phyloP scores from a whole-genome alignment of 225 moss, liverwort and hornwort genomes.

The Takakia lepidozioides region DNA sequence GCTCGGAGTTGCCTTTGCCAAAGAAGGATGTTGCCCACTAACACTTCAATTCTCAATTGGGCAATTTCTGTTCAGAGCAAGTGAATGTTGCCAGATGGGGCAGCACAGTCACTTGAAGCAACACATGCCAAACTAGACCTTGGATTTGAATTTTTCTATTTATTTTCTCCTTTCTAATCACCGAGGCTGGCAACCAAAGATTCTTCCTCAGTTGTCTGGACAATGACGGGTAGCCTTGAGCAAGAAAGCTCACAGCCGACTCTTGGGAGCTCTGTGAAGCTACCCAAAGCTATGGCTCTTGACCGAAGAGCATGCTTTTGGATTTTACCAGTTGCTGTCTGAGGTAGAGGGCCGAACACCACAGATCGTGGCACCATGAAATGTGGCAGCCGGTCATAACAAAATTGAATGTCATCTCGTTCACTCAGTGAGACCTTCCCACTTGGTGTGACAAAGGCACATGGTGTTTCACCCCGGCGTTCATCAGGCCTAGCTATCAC shows the following conservation, averaged over 20 bases:
- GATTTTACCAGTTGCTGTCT: conserved; percentile 58
- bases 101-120: background rate
- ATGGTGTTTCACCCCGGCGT: conserved; percentile 44
- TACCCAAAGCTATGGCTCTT: conserved; percentile 31
- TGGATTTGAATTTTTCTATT: too few relatives aligned
- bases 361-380: conserved; percentile 49
- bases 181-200: background rate
- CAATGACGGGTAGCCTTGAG: background rate
- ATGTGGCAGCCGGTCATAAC: conserved; percentile 31
- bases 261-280: conserved; percentile 11
- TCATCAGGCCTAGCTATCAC: conserved; percentile 52
- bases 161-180: too few relatives aligned
- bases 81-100: background rate
- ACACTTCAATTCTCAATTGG: too few relatives aligned
- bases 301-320: conserved; percentile 48
- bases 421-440: conserved; percentile 13
- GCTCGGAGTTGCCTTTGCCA: background rate
- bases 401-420: conserved; percentile 33
- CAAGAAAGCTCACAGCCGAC: conserved; percentile 18
- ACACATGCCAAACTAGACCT: background rate
- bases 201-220: background rate
- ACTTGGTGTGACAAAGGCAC: conserved; percentile 41
- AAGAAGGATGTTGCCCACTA: background rate
- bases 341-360: conserved; percentile 44
- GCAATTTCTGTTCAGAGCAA: too few relatives aligned